Evolutionary conservation across 148 eudicot genomes (phyloP).

Genomic region (Fagopyrum esculentum): DNA sequence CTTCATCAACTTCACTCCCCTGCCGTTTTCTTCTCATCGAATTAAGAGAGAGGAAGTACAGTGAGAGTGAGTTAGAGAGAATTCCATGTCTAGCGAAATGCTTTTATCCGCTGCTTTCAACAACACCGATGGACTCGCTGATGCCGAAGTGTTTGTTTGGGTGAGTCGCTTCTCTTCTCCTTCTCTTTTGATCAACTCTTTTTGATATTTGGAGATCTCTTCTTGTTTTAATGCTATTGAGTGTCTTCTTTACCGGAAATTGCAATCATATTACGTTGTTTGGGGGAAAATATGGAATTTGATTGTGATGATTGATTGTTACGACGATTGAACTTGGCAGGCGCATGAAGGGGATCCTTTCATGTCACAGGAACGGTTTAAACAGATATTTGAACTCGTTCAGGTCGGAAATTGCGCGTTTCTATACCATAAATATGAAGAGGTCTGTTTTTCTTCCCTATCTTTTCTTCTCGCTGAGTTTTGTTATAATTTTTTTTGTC

Average conservation of each 20-base stretch:
- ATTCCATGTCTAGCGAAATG: slow-evolving; percentile 25
- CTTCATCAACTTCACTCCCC: slow-evolving; percentile 4
- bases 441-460: slow-evolving; percentile 30
- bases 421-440: slow-evolving; percentile 44
- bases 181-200: slow-evolving; percentile 7
- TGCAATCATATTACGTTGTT: background rate
- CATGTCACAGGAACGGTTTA: slow-evolving; percentile 40
- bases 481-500: background rate
- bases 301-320: background rate
- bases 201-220: background rate
- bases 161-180: slow-evolving; percentile 27
- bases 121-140: slow-evolving; percentile 49
- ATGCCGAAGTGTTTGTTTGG: slow-evolving; percentile 67
- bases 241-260: background rate
- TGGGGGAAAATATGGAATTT: background rate
- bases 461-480: background rate
- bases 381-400: slow-evolving; percentile 58
- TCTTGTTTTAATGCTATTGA: background rate
- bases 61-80: slow-evolving; percentile 6
- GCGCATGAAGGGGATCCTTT: slow-evolving; percentile 44
- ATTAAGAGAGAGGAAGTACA: background rate
- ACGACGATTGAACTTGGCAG: slow-evolving; percentile 20
- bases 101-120: slow-evolving; percentile 23
- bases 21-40: background rate
- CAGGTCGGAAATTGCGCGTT: slow-evolving; percentile 65